phyloP scores from a whole-genome alignment of 306 rosid genomes.

The Pterocarpus santalinus region DNA sequence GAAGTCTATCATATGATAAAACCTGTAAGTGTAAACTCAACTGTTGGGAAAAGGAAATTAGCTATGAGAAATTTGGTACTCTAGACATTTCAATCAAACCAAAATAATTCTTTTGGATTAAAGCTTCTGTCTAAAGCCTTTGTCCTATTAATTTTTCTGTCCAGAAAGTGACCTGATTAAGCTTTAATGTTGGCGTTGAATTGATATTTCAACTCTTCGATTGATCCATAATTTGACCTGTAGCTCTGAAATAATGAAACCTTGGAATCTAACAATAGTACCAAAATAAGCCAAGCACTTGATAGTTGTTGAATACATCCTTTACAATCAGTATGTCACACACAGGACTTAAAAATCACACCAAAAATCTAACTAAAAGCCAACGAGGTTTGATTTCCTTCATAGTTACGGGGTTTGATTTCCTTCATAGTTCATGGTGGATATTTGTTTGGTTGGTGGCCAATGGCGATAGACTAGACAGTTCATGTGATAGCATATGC shows the following conservation, averaged over 20 bases:
- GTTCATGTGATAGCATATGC: conserved; percentile 26
- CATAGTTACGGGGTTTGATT: not conserved
- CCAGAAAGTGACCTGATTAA: conserved; percentile 14
- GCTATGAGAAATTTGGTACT: not conserved
- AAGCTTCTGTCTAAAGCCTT: conserved; percentile 1
- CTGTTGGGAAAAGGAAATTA: not conserved
- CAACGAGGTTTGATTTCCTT: not conserved
- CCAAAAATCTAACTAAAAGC: conserved; percentile 34
- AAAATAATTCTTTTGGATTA: conserved; percentile 12
- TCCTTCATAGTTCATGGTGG: not conserved
- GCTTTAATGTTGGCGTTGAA: not conserved
- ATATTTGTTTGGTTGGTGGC: conserved; percentile 22
- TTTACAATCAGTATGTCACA: not conserved
- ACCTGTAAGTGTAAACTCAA: not conserved
- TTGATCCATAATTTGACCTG: not conserved
- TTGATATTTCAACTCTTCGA: conserved; percentile 34
- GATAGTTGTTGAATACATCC: not conserved
- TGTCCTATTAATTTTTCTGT: conserved; percentile 3
- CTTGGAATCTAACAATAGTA: conserved; percentile 20
- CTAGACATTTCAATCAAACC: conserved; percentile 14
- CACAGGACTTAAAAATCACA: conserved; percentile 3
- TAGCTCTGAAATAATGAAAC: not conserved
- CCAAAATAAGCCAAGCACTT: not conserved
- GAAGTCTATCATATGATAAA: not conserved
- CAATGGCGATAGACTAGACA: conserved; percentile 3